phyloP scores from a whole-genome alignment of 148 eudicot genomes.

The Rhododendron williamsianum region DNA sequence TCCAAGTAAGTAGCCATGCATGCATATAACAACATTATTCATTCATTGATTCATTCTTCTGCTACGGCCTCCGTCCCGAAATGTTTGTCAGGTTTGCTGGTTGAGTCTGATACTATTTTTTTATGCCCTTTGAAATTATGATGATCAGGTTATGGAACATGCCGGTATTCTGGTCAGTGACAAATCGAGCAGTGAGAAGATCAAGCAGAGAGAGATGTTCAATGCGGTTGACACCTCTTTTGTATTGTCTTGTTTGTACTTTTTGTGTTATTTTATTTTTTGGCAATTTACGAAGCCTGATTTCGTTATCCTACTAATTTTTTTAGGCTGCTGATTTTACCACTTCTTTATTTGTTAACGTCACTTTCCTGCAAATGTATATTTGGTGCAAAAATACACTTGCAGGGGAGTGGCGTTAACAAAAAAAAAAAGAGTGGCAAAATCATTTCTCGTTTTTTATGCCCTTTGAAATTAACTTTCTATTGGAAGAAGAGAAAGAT shows the following conservation, averaged over 20 bases:
- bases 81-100: no score
- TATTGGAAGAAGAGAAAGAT: background rate
- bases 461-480: background rate
- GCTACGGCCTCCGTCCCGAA: no score
- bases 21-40: background rate
- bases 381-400: no score
- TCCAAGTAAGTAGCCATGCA: constrained; percentile 28
- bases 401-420: no score
- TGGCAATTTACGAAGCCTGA: background rate
- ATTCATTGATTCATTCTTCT: background rate
- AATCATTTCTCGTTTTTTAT: no score
- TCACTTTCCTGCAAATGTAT: no score
- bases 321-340: no score
- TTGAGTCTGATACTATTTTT: background rate
- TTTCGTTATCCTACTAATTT: background rate
- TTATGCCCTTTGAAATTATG: background rate
- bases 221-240: background rate
- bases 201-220: background rate
- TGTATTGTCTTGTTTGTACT: background rate
- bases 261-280: no score
- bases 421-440: no score
- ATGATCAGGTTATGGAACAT: background rate
- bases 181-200: background rate
- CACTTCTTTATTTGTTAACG: no score
- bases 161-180: constrained; percentile 26